phyloP scores from a whole-genome alignment of 805 yeast genomes.

The Maudiozyma bulderi region DNA sequence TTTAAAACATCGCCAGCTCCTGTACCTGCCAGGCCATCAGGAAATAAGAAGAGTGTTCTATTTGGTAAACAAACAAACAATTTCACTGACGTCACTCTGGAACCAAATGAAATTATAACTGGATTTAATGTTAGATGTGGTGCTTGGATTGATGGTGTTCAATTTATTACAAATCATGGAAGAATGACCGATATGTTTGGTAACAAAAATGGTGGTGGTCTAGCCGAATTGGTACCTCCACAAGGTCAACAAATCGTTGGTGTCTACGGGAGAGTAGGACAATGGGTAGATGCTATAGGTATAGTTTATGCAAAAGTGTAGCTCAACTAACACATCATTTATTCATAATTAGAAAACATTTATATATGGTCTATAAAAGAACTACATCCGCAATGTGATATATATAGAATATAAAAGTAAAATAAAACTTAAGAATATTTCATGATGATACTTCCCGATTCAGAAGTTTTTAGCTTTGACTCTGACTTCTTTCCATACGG shows the following conservation, averaged over 20 bases:
- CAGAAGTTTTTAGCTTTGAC: conserved; percentile 6
- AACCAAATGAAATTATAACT: conserved; percentile 47
- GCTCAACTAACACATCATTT: background rate
- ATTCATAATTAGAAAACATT: background rate
- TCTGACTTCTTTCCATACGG: conserved; percentile 12
- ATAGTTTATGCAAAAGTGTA: conserved; percentile 39
- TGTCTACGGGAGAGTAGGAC: conserved; percentile 54
- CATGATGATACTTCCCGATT: background rate
- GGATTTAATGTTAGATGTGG: conserved; percentile 66
- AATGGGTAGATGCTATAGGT: conserved; percentile 72
- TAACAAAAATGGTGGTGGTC: conserved; percentile 56
- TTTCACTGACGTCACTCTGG: conserved; percentile 48
- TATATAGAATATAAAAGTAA: background rate
- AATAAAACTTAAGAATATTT: background rate
- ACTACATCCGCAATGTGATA: background rate
- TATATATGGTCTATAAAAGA: background rate
- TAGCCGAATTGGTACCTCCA: conserved; percentile 55
- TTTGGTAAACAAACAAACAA: conserved; percentile 47
- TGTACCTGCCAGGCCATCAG: background rate
- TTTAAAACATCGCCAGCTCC: conserved; percentile 12
- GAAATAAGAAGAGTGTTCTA: conserved; percentile 10
- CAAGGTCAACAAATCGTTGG: conserved; percentile 54
- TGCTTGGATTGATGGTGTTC: conserved; percentile 83
- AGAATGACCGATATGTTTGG: conserved; percentile 54
- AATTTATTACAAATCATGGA: conserved; percentile 52